Conservation (phyloP, 345 rosid species). For the Microcos paniculata region DNA sequence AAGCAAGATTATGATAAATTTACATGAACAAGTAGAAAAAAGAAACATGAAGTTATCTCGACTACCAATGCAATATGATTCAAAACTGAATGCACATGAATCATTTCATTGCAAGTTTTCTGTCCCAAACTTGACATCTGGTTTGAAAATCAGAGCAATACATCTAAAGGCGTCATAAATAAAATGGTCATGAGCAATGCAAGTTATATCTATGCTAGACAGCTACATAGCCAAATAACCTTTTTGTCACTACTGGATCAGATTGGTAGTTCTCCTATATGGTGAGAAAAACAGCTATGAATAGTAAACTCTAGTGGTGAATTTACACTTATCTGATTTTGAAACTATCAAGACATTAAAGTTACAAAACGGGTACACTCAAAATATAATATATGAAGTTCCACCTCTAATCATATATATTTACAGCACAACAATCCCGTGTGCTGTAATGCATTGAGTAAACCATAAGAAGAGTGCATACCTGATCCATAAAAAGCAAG, state of each 20-base stretch:
- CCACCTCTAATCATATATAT: neutral
- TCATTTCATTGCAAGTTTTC: neutral
- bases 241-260: neutral
- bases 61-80: neutral
- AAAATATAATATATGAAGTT: neutral
- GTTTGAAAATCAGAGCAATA: neutral
- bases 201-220: neutral
- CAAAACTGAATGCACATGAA: slow-evolving; percentile 5
- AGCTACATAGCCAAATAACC: neutral
- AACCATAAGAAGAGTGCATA: slow-evolving; percentile 25
- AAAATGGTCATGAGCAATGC: neutral
- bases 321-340: slow-evolving; percentile 3
- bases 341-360: neutral
- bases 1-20: neutral
- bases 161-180: neutral
- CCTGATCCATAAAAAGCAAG: slow-evolving; percentile 98
- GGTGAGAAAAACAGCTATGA: neutral
- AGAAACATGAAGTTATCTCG: neutral
- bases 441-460: neutral
- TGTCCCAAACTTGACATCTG: neutral
- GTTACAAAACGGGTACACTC: neutral
- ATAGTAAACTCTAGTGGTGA: neutral
- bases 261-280: neutral
- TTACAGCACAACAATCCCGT: neutral
- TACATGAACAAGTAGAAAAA: neutral